Percentiles rank a stretch among this genome's conserved stretches.
These are phyloP conservation scores for Mycena leptocephala DNA, from an alignment of 768 basidiomycete genomes.

Conservation along the genomic window DNA sequence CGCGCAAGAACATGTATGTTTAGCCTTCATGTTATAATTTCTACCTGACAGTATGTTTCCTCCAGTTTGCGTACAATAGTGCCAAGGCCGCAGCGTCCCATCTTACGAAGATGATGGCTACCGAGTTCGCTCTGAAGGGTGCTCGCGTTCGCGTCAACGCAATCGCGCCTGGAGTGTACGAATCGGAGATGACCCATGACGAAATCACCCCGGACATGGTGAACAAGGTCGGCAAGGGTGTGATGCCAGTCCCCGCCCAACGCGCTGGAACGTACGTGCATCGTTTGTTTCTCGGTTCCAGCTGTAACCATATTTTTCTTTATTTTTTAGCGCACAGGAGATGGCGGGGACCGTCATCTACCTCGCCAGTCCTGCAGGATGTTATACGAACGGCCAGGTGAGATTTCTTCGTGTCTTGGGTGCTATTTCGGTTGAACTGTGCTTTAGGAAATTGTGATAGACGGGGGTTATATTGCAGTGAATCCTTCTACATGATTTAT, in stretches of 20 bases:
- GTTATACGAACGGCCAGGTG: conserved; percentile 80
- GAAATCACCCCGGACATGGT: conserved; percentile 62
- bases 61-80: conserved; percentile 87
- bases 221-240: conserved; percentile 71
- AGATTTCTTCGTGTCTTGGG: neutral
- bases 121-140: conserved; percentile 80
- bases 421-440: neutral
- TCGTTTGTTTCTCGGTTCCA: neutral
- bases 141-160: conserved; percentile 82
- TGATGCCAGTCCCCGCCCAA: conserved; percentile 74
- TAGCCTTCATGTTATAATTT: neutral
- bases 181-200: conserved; percentile 82
- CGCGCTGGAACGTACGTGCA: conserved; percentile 78
- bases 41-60: neutral
- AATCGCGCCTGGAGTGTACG: conserved; percentile 84
- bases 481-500: conserved; percentile 63
- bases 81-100: conserved; percentile 85
- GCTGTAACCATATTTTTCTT: neutral
- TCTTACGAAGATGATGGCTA: conserved; percentile 83
- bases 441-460: conserved; percentile 74
- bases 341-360: conserved; percentile 87
- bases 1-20: conserved; percentile 83
- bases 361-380: conserved; percentile 81
- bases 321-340: conserved; percentile 69
- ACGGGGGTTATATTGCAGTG: conserved; percentile 82